These are phyloP conservation scores for Starmerella kuoi DNA, from an alignment of 805 yeast species.

Conservation along the genomic window DNA sequence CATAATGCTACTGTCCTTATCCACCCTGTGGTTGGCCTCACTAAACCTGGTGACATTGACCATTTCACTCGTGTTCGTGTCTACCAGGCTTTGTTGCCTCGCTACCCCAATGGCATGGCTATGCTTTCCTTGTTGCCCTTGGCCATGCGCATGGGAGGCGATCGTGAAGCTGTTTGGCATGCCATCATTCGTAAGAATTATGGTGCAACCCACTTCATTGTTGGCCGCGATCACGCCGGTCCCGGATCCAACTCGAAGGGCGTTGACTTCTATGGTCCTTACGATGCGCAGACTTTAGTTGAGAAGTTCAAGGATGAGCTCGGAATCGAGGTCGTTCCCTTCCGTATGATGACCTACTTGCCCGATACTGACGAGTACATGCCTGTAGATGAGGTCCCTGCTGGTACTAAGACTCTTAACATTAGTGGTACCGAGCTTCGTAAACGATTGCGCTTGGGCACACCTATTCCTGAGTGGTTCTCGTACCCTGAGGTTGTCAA, in stretches of 20 bases:
- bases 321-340: slow-evolving; percentile 83
- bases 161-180: slow-evolving; percentile 97
- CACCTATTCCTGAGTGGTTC: slow-evolving; percentile 91
- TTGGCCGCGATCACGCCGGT: slow-evolving; percentile 97
- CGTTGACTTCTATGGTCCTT: slow-evolving; percentile 90
- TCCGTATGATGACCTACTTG: slow-evolving; percentile 90
- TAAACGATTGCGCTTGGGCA: slow-evolving; percentile 72
- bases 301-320: slow-evolving; percentile 64
- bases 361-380: slow-evolving; percentile 93
- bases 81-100: slow-evolving; percentile 79
- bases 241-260: slow-evolving; percentile 86
- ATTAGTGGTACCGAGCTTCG: slow-evolving; percentile 92
- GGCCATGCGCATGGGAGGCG: slow-evolving; percentile 99
- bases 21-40: slow-evolving; percentile 93
- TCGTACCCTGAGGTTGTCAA: slow-evolving; percentile 92
- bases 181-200: slow-evolving; percentile 91
- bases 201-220: slow-evolving; percentile 94
- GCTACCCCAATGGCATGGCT: slow-evolving; percentile 91
- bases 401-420: slow-evolving; percentile 68
- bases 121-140: slow-evolving; percentile 75
- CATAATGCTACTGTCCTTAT: slow-evolving; percentile 76
- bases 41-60: slow-evolving; percentile 96
- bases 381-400: slow-evolving; percentile 83
- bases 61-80: slow-evolving; percentile 96
- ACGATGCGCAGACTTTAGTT: slow-evolving; percentile 87